Evolutionary conservation across 305 asterid genomes (phyloP), one percentile per base, ranked within the genome.

Genomic region (Caryopteris hybrid): DNA sequence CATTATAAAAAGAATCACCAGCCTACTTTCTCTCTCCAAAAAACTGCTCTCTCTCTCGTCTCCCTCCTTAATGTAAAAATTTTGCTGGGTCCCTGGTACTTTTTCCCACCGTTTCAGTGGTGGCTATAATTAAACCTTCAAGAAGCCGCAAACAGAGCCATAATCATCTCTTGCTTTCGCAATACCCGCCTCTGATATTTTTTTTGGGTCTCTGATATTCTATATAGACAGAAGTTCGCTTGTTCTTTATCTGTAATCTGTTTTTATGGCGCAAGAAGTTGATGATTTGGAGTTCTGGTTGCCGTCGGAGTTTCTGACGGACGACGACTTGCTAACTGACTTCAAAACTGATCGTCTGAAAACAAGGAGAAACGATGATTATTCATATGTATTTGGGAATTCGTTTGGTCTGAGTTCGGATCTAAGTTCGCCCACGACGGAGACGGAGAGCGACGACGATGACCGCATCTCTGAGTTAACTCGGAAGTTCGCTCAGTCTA

Each of bases 291-390:
- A 77, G 71, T 79, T 79, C 57, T 76, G 83, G 84, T 58, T 84
- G 29, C 90, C 90, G 61, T 55, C 87, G 20, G 85, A 79, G 78
- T 75, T 84, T 39, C 77, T 84, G 4, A 79, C 85, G 3, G 89
- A 79, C 66, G 87, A 79, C 5, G 85, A 84, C 42, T 61, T 78
- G 29, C 34, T 78, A 1, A 55, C 64, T 0, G 84, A 75, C 59
- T 70, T 73, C 80, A 68, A 61, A 38, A 13, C 29, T 3, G 68
- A 57, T 36, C 42, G 34, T 25, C 16, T 20, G 8, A 54, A 25
- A 23, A 13, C 62, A 0, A 64, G 47, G 60, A 7, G 62, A 8
- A 9, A 16, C 5, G 73, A 76, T 17, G 84, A 73, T 48, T 66
- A 34, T 29, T 55, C 75, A 0, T 52, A 9, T 21, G 72, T 70